Evolutionary conservation across 768 basidiomycete species (phyloP).

Genomic region (Leccinum sublutescens): DNA sequence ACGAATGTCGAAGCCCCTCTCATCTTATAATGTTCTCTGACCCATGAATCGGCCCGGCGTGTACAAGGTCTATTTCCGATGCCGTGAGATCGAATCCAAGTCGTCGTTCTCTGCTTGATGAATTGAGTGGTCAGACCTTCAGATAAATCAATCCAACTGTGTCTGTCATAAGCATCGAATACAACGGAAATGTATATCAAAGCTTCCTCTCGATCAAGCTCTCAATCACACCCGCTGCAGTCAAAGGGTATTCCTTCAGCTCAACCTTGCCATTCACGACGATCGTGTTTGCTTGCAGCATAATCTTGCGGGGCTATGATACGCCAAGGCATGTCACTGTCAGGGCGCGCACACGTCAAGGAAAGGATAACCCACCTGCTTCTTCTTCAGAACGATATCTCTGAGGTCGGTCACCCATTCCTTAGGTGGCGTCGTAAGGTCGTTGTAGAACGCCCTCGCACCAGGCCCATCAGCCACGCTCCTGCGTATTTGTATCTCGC

Average conservation of each 20-base stretch:
- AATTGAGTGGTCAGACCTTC: not conserved
- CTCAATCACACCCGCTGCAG: constrained; percentile 70
- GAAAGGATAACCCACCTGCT: constrained; percentile 50
- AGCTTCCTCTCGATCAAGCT: constrained; percentile 75
- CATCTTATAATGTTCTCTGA: not conserved
- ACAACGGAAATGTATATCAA: constrained; percentile 25
- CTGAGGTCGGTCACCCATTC: constrained; percentile 77
- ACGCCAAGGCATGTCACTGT: not conserved
- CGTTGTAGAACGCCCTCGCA: constrained; percentile 76
- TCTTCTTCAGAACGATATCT: constrained; percentile 76
- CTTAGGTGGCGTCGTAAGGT: constrained; percentile 67
- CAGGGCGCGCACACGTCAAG: not conserved
- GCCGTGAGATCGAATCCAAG: not conserved
- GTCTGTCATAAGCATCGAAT: not conserved
- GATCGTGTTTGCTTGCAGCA: constrained; percentile 81
- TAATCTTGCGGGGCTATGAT: constrained; percentile 73
- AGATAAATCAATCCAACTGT: not conserved
- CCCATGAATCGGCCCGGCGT: not conserved
- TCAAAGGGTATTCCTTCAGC: constrained; percentile 78
- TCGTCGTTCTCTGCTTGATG: too few relatives aligned
- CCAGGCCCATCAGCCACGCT: constrained; percentile 82
- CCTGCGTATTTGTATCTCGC: constrained; percentile 82
- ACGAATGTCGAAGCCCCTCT: too few relatives aligned
- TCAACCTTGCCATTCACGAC: constrained; percentile 64
- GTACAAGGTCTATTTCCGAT: constrained; percentile 6